A percentile compares a stretch with the other conserved stretches of the same genome.
Evolutionary conservation across 2,329 filamentous ascomycete species (phyloP).

Genomic region (Aspergillus amoenus): DNA sequence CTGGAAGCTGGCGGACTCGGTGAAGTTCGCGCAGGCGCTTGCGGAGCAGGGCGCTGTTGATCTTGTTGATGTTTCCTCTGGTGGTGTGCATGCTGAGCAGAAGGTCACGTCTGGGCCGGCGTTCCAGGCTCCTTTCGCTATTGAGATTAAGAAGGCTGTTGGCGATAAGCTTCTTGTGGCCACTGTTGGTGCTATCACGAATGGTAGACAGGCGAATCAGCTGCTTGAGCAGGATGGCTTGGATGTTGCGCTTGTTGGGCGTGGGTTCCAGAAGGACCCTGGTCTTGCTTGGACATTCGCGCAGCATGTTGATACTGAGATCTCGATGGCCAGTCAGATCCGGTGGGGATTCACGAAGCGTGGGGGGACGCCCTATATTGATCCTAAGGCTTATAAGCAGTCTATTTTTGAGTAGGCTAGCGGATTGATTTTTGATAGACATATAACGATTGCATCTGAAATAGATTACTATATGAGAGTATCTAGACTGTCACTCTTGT

Average conservation of each 20-base stretch:
- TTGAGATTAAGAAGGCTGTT: conserved; percentile 70
- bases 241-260: conserved; percentile 72
- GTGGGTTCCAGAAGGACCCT: conserved; percentile 80
- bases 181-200: conserved; percentile 72
- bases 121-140: conserved; percentile 74
- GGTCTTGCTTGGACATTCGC: conserved; percentile 73
- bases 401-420: conserved; percentile 20
- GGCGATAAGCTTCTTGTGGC: conserved; percentile 70
- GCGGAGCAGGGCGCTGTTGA: conserved; percentile 45
- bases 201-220: conserved; percentile 66
- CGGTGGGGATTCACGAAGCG: conserved; percentile 53
- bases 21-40: conserved; percentile 46
- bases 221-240: conserved; percentile 52
- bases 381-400: conserved; percentile 20
- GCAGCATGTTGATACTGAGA: conserved; percentile 67
- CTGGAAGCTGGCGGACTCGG: conserved; percentile 67
- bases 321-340: conserved; percentile 72
- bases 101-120: conserved; percentile 53
- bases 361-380: conserved; percentile 20
- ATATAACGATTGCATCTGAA: no score
- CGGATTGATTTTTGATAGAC: no score
- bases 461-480: no score
- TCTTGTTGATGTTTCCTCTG: conserved; percentile 47
- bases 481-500: no score
- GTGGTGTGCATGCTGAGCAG: conserved; percentile 51